phyloP scores from a whole-genome alignment of 805 yeast genomes.

The Candida boleticola region DNA sequence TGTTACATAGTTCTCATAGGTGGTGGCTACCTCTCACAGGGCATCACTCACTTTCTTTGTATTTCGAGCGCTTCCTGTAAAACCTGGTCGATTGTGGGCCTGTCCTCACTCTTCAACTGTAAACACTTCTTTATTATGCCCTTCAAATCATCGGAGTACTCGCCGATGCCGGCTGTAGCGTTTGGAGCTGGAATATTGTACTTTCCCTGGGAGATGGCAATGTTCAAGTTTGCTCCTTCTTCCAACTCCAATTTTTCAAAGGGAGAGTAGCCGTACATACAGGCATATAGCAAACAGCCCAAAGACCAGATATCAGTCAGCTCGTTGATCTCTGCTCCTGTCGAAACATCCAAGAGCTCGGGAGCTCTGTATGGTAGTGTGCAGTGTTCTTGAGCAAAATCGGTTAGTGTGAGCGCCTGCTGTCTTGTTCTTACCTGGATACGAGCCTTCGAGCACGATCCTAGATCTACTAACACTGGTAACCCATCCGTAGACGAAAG shows the following conservation, averaged over 20 bases:
- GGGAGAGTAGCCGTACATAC: slow-evolving; percentile 80
- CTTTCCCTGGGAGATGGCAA: slow-evolving; percentile 71
- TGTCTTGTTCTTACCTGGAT: slow-evolving; percentile 54
- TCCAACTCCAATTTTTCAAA: slow-evolving; percentile 80
- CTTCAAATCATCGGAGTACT: slow-evolving; percentile 55
- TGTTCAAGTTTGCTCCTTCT: slow-evolving; percentile 75
- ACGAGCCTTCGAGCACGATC: slow-evolving; percentile 71
- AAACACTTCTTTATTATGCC: slow-evolving; percentile 60
- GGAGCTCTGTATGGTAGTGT: slow-evolving; percentile 90
- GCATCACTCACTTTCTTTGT: too few species aligned
- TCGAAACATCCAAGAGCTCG: slow-evolving; percentile 74
- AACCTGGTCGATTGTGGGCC: slow-evolving; percentile 67
- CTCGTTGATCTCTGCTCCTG: slow-evolving; percentile 65
- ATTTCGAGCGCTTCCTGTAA: slow-evolving; percentile 47
- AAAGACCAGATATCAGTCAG: slow-evolving; percentile 88
- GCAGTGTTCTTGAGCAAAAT: slow-evolving; percentile 79
- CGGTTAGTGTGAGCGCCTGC: slow-evolving; percentile 75
- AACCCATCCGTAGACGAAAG: slow-evolving; percentile 60
- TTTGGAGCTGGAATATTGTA: slow-evolving; percentile 56
- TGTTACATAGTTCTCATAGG: too few species aligned
- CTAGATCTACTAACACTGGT: slow-evolving; percentile 82
- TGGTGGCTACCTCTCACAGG: too few species aligned
- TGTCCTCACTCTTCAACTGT: slow-evolving; percentile 52
- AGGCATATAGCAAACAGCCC: slow-evolving; percentile 78
- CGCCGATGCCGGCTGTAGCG: slow-evolving; percentile 6